phyloP scores from a whole-genome alignment of 495 filamentous ascomycete genomes.

The Talaromyces proteolyticus region DNA sequence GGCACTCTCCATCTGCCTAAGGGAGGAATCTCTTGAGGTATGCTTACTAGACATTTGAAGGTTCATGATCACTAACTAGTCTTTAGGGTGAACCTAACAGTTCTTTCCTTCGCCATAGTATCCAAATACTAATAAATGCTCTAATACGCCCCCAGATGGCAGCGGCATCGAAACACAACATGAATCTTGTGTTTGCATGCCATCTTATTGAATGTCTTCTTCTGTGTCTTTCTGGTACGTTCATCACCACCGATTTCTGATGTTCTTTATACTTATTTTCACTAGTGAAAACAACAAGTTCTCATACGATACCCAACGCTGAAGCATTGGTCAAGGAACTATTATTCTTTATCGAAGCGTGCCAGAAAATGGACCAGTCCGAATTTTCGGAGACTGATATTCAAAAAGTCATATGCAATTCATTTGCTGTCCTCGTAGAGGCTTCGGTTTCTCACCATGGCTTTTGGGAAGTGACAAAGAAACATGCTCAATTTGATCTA shows the following conservation, averaged over 20 bases:
- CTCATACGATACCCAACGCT: conserved; percentile 12
- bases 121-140: conserved; percentile 31
- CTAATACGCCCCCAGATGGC: conserved; percentile 31
- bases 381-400: conserved; percentile 8
- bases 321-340: conserved; percentile 21
- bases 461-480: conserved; percentile 56
- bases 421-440: conserved; percentile 60
- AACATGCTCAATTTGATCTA: conserved; percentile 31
- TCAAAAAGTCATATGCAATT: conserved; percentile 40
- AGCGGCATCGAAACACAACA: conserved; percentile 12
- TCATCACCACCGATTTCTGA: too few relatives aligned
- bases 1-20: conserved; percentile 49
- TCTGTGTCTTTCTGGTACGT: conserved; percentile 18
- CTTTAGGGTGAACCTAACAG: conserved; percentile 24
- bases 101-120: conserved; percentile 37
- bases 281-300: conserved; percentile 4
- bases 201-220: conserved; percentile 33
- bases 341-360: conserved; percentile 23
- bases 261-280: background rate
- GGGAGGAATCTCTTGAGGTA: conserved; percentile 37
- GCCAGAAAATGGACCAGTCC: conserved; percentile 9
- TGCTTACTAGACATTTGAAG: conserved; percentile 1
- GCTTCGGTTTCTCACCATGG: conserved; percentile 50
- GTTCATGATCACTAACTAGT: conserved; percentile 7
- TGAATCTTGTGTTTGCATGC: conserved; percentile 22